Conservation (phyloP, 768 basidiomycete species). For the Lyophyllum atratum region DNA sequence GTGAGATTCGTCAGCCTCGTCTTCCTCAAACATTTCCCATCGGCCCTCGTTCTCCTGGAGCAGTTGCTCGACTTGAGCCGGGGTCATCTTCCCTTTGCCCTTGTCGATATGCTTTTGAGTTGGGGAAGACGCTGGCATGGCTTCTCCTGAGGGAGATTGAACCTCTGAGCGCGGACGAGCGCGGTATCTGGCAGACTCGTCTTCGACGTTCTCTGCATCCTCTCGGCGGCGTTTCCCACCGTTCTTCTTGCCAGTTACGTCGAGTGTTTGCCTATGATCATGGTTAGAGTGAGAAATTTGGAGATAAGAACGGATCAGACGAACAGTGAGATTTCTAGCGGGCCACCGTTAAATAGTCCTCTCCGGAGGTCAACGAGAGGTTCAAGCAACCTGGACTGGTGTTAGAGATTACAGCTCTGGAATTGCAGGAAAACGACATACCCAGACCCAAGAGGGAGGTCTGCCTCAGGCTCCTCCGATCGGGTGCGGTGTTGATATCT, state of each 20-base stretch:
- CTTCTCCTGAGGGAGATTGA: background rate
- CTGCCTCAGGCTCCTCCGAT: background rate
- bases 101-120: constrained; percentile 9
- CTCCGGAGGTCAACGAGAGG: background rate
- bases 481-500: constrained; percentile 1
- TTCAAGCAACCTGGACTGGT: background rate
- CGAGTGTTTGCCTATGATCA: background rate
- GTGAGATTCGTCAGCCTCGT: background rate
- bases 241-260: background rate
- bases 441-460: background rate
- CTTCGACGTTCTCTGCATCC: background rate
- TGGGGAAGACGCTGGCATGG: constrained; percentile 1
- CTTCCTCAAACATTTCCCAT: background rate
- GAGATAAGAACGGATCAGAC: background rate
- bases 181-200: constrained; percentile 8
- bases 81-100: constrained; percentile 19
- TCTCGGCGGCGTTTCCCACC: background rate
- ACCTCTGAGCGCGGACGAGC: constrained; percentile 3
- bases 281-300: background rate
- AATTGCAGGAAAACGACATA: background rate
- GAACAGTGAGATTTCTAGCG: background rate
- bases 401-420: background rate
- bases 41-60: background rate
- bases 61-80: constrained; percentile 13
- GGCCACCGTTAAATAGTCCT: background rate